Evolutionary conservation across 495 filamentous ascomycete species (phyloP), one percentile per base, ranked within the genome.

Genomic region (Talaromyces adpressus): DNA sequence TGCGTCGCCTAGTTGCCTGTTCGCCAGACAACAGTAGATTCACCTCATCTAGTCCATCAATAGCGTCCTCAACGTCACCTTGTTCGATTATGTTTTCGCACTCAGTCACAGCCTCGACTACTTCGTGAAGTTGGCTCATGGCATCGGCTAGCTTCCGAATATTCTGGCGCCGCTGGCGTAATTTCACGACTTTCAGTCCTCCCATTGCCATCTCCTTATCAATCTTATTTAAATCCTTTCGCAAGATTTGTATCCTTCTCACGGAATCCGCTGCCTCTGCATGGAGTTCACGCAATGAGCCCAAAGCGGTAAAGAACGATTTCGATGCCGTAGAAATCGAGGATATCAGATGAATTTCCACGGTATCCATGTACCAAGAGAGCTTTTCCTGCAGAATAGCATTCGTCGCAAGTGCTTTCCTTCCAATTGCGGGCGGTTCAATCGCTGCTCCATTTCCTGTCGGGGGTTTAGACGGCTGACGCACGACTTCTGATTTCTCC

Each of bases 331-430:
- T 92, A 2, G 93, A 96, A 22, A 99, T 98, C 0, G 92, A 96
- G 2, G 90, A 92, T 63, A 99, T 98, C 8, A 99, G 82, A 71
- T 99, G 94, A 58, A 98, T 91, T 70, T 99, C 94, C 20, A 99
- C 90, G 0, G 95, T 99, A 71, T 99, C 94, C 94, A 99, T 97
- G 68, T 99, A 99, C 94, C 94, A 99, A 1, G 93, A 97, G 3
- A 99, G 81, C 71, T 99, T 99, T 70, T 99, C 94, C 71, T 99
- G 94, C n/a, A 99, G 76, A 53, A 99, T 98, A 1, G 94, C 94
- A 76, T 99, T 99, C 0, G 92, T 97, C 36, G 95, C 93, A 4
- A 98, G 80, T 16, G 90, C 91, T 73, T 97, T 97, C 51, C 94
- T 83, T 32, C 80, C 81, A 12, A 71, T 73, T 7, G 70, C 68